These are phyloP conservation scores for Fusarium albidum DNA, from an alignment of 2,329 filamentous ascomycete genomes.

Conservation along the genomic window DNA sequence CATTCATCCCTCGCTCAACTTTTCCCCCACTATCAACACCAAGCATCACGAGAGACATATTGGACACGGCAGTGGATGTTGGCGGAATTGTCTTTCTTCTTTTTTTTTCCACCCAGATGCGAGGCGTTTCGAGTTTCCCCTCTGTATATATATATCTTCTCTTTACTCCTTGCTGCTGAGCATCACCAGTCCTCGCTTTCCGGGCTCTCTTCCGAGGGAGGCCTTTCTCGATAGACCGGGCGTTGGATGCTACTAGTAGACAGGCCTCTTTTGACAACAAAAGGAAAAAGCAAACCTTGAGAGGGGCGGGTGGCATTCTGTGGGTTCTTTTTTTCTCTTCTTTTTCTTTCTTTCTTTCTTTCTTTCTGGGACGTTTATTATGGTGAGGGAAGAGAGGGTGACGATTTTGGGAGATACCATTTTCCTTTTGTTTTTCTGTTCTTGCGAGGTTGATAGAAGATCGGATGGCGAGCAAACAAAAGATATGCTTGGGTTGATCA, in stretches of 20 bases:
- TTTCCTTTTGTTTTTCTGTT: too few species aligned
- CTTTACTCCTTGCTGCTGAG: conserved; percentile 9
- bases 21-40: conserved; percentile 11
- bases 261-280: neutral
- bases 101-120: neutral
- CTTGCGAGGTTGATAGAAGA: too few species aligned
- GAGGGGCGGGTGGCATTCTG: too few species aligned
- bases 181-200: too few species aligned
- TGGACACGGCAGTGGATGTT: neutral
- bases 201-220: too few species aligned
- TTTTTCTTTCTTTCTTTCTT: too few species aligned
- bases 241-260: conserved; percentile 5
- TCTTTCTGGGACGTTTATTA: too few species aligned
- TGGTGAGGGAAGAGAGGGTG: too few species aligned
- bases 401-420: too few species aligned
- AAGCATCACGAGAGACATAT: neutral
- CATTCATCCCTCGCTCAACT: neutral
- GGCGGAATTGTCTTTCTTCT: neutral
- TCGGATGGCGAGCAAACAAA: neutral
- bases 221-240: conserved; percentile 1
- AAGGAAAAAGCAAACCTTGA: too few species aligned
- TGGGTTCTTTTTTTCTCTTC: too few species aligned
- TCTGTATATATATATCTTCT: conserved; percentile 7
- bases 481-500: neutral
- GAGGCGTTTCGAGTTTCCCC: conserved; percentile 10